Base-by-base conservation (phyloP, 768 basidiomycete species). In the Phlegmacium glaucopus region DNA sequence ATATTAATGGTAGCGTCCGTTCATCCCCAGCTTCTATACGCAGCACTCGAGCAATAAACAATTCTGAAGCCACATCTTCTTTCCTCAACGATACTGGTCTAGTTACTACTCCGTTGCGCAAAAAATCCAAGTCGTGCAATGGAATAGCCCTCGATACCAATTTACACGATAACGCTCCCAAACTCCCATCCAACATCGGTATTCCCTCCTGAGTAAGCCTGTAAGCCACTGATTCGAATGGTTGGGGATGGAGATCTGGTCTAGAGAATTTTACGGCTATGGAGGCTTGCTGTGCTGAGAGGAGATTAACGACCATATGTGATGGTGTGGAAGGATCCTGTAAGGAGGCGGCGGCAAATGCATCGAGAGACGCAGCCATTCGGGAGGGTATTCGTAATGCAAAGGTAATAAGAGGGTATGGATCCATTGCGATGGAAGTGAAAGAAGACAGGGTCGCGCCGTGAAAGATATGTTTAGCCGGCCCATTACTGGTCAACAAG, bases 381-480 rank as follows among this genome's bases (percentile, higher is more conserved):
- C 92, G 77, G 1, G 93, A 95, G 4, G 94, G 94, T 13, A 92
- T 75, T 28, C 92, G 86, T 15, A 98, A 76, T 13, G 93, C 86
- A 64, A 97, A 98, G 0, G 91, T 79, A 58, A 98, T 79, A 47
- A 96, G 78, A 0, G 94, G 92, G 54, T 82, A 72, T 2, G 94
- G 94, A 54, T 92, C 82, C 75, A 98, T 81, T 2, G 94, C 82
- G 59, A 97, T 83, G 25, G 92, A 93, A 16, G 91, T 83, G 62
- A 98, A 93, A 1, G 93, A 95, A 8, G 94, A 94, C 27, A 98
- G 75, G 1, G 94, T 97, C 16, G 93, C 92, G 54, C 94, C 94
- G 64, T 96, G 94, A 58, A 78, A 91, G 39, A 35, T 28, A 26
- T 26, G 37, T 16, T 16, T 53, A 42, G 16, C 48, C 28, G 3